Conservation (phyloP, 2,329 filamentous ascomycete species). For the Herpotrichia juniperi region DNA sequence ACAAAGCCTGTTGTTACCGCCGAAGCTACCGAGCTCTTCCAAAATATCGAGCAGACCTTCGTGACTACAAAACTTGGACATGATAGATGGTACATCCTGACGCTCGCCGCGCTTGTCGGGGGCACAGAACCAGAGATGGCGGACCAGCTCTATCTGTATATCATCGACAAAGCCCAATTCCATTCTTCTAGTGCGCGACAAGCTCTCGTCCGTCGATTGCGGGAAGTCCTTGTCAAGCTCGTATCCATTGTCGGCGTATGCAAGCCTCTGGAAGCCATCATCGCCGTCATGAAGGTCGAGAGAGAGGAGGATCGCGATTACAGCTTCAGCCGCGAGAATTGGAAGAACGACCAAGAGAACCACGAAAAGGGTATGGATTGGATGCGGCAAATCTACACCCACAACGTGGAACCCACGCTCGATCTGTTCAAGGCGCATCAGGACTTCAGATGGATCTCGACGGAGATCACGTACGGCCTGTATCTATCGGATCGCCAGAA, state of each 20-base stretch:
- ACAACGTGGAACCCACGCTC: constrained; percentile 45
- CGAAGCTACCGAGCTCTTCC: constrained; percentile 43
- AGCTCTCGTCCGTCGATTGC: constrained; percentile 54
- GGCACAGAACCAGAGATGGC: constrained; percentile 58
- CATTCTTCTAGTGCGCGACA: constrained; percentile 49
- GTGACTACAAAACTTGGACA: constrained; percentile 41
- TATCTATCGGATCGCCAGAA: constrained; percentile 61
- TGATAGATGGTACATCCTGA: constrained; percentile 51
- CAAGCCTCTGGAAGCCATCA: constrained; percentile 64
- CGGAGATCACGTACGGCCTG: constrained; percentile 59
- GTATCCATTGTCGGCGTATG: constrained; percentile 63
- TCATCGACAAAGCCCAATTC: constrained; percentile 55
- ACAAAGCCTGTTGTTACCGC: background rate
- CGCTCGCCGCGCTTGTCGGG: constrained; percentile 51
- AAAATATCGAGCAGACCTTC: constrained; percentile 47
- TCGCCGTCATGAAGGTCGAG: constrained; percentile 59
- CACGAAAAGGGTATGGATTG: constrained; percentile 58
- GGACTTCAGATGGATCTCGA: constrained; percentile 24
- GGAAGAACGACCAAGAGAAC: constrained; percentile 62
- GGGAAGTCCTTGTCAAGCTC: constrained; percentile 65
- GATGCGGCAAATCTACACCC: constrained; percentile 62
- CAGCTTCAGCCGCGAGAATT: constrained; percentile 53
- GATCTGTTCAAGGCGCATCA: constrained; percentile 21
- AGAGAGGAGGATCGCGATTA: constrained; percentile 62
- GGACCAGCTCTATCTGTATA: constrained; percentile 60